phyloP scores from a whole-genome alignment of 1,284 basidiomycete species.

The Ustilago nuda region DNA sequence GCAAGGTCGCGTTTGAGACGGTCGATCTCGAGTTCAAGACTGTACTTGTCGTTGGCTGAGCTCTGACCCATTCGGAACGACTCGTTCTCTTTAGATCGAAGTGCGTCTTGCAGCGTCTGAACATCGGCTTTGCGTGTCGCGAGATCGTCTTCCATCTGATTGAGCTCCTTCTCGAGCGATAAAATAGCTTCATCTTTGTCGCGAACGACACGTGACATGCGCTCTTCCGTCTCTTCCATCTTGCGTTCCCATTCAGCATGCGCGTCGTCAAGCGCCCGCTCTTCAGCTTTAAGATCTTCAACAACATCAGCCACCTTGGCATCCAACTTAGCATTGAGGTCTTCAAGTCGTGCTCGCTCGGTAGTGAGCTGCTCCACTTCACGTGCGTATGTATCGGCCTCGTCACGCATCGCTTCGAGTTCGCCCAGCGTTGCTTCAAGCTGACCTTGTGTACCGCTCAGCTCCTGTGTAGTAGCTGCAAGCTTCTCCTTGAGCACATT shows the following conservation, averaged over 20 bases:
- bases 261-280: slow-evolving; percentile 69
- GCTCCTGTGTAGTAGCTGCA: slow-evolving; percentile 28
- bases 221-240: slow-evolving; percentile 59
- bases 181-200: slow-evolving; percentile 61
- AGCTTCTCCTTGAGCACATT: slow-evolving; percentile 53
- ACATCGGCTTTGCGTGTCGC: slow-evolving; percentile 51
- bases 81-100: slow-evolving; percentile 75
- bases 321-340: slow-evolving; percentile 59
- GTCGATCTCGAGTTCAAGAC: slow-evolving; percentile 90
- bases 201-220: slow-evolving; percentile 52
- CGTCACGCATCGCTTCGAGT: slow-evolving; percentile 54
- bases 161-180: slow-evolving; percentile 59
- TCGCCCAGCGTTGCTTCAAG: slow-evolving; percentile 47
- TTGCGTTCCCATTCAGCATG: slow-evolving; percentile 70
- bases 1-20: slow-evolving; percentile 85
- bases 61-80: slow-evolving; percentile 80
- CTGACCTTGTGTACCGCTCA: slow-evolving; percentile 36
- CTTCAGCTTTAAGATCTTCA: slow-evolving; percentile 70
- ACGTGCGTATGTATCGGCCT: slow-evolving; percentile 44
- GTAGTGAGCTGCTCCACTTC: slow-evolving; percentile 50
- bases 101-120: slow-evolving; percentile 75
- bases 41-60: slow-evolving; percentile 84
- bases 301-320: slow-evolving; percentile 68
- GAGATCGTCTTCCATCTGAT: slow-evolving; percentile 50
- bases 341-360: slow-evolving; percentile 47